These are phyloP conservation scores for Scedosporium dehoogii DNA, from an alignment of 2,329 filamentous ascomycete genomes.

Conservation along the genomic window DNA sequence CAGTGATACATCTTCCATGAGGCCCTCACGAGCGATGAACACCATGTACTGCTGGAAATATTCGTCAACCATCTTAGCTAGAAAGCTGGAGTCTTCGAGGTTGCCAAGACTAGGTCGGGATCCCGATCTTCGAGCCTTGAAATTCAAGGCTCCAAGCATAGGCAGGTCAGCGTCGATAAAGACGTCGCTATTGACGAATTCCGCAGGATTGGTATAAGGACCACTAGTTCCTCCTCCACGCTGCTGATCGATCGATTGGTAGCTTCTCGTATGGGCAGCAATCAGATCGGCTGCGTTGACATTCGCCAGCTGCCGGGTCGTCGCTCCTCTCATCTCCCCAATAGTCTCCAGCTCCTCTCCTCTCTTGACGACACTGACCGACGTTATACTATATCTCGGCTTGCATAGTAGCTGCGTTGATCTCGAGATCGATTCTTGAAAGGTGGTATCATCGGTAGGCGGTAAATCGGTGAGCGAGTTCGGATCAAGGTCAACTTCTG, in stretches of 20 bases:
- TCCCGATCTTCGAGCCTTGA: slow-evolving; percentile 14
- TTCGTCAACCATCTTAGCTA: slow-evolving; percentile 17
- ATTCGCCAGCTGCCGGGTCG: slow-evolving; percentile 10
- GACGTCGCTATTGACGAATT: slow-evolving; percentile 14
- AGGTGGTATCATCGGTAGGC: slow-evolving; percentile 7
- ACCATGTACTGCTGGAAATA: slow-evolving; percentile 26
- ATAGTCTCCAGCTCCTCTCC: slow-evolving; percentile 13
- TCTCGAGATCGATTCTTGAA: slow-evolving; percentile 13
- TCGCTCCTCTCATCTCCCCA: slow-evolving; percentile 1
- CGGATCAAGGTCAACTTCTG: slow-evolving; percentile 11
- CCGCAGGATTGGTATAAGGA: background rate
- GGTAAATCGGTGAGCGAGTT: slow-evolving; percentile 3
- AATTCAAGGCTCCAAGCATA: slow-evolving; percentile 22
- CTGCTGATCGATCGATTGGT: background rate
- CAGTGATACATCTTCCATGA: slow-evolving; percentile 16
- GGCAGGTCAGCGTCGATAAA: slow-evolving; percentile 21
- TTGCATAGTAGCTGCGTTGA: slow-evolving; percentile 19
- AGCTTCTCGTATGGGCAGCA: slow-evolving; percentile 10
- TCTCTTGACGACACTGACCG: slow-evolving; percentile 15
- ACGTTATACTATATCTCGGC: slow-evolving; percentile 15
- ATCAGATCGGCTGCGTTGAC: slow-evolving; percentile 18
- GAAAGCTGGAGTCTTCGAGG: slow-evolving; percentile 14
- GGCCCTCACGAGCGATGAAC: slow-evolving; percentile 19
- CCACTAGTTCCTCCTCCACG: background rate
- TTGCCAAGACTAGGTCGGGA: slow-evolving; percentile 13